Percentiles rank a stretch among this genome's conserved stretches.
Evolutionary conservation across 2,329 filamentous ascomycete species (phyloP).

Genomic region (Fusarium tjaetaba): DNA sequence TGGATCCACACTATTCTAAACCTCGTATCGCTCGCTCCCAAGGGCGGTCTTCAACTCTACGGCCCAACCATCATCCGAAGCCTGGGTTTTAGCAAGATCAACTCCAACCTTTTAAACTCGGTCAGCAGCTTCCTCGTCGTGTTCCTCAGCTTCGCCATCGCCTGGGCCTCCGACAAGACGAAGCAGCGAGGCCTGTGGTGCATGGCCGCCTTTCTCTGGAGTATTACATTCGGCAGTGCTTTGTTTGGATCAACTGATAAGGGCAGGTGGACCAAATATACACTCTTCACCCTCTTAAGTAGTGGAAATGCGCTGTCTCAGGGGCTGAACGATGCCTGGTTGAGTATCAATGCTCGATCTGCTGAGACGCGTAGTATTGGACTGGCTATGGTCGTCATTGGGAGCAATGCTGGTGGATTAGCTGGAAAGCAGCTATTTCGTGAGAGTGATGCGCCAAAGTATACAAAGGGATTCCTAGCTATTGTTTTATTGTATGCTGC

Average conservation of each 20-base stretch:
- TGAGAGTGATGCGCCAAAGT: constrained; percentile 30
- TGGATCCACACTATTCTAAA: constrained; percentile 38
- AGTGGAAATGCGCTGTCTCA: constrained; percentile 35
- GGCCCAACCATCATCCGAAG: constrained; percentile 34
- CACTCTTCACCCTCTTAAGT: constrained; percentile 27
- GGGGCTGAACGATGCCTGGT: constrained; percentile 41
- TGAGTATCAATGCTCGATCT: constrained; percentile 33
- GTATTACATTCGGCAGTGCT: constrained; percentile 32
- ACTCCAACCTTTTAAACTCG: constrained; percentile 37
- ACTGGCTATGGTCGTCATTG: constrained; percentile 38
- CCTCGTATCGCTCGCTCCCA: constrained; percentile 36
- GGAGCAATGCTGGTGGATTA: constrained; percentile 37
- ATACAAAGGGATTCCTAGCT: constrained; percentile 27
- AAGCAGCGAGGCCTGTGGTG: constrained; percentile 33
- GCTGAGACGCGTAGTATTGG: constrained; percentile 34
- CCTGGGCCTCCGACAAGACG: constrained; percentile 30
- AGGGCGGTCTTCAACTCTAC: constrained; percentile 41
- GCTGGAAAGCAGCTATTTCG: constrained; percentile 41
- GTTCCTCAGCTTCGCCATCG: constrained; percentile 27
- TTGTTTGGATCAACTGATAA: constrained; percentile 9
- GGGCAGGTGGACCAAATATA: constrained; percentile 34
- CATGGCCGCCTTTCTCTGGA: constrained; percentile 34
- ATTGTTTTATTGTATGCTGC: constrained; percentile 31
- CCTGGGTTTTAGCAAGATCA: constrained; percentile 38
- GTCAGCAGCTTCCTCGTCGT: constrained; percentile 35